These are phyloP conservation scores for Suillus occidentalis DNA, from an alignment of 768 basidiomycete species.

Conservation along the genomic window DNA sequence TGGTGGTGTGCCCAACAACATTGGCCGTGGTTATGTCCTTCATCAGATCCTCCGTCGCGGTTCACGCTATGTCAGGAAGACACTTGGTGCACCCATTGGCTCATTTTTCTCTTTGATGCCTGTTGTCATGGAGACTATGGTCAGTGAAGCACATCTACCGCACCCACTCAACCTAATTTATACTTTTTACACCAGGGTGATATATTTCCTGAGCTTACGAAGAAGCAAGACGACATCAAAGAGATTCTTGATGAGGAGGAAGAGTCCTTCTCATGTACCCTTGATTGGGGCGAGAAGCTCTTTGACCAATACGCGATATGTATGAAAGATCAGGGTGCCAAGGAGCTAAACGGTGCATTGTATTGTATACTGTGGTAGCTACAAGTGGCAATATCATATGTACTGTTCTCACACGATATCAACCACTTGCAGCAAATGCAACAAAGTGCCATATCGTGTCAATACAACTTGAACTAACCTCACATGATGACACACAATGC, in stretches of 20 bases:
- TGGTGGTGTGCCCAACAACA: constrained; percentile 94
- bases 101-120: constrained; percentile 95
- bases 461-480: background rate
- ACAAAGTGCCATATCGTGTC: background rate
- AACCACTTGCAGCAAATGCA: no score
- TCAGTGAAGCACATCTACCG: constrained; percentile 32
- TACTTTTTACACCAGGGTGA: constrained; percentile 52
- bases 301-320: constrained; percentile 84
- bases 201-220: constrained; percentile 92
- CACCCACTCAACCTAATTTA: constrained; percentile 9
- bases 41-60: constrained; percentile 91
- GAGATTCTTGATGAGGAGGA: constrained; percentile 98
- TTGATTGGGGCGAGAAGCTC: constrained; percentile 94
- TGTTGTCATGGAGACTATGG: constrained; percentile 86
- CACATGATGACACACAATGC: background rate
- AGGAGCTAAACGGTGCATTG: constrained; percentile 77
- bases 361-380: no score
- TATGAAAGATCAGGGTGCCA: constrained; percentile 60
- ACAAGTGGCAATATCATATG: no score
- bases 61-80: constrained; percentile 94
- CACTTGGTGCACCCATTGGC: constrained; percentile 88
- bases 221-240: constrained; percentile 78
- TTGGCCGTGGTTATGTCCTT: constrained; percentile 96
- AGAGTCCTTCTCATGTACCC: constrained; percentile 94
- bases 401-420: no score